Evolutionary conservation across 768 basidiomycete genomes (phyloP).

Genomic region (Coprinopsis cinerea): DNA sequence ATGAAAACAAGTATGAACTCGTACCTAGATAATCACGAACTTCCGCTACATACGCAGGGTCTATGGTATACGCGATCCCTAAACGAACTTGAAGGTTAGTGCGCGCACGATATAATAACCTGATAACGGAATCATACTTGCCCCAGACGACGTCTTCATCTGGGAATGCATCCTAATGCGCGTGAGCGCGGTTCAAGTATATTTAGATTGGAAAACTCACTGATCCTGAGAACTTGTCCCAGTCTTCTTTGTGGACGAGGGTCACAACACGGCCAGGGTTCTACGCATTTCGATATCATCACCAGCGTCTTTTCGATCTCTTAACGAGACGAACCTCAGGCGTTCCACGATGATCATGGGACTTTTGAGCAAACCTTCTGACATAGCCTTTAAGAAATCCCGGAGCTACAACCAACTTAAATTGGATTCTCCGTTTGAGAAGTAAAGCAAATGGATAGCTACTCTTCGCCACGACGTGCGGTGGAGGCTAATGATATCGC

Average conservation of each 20-base stretch:
- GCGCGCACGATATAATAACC: background rate
- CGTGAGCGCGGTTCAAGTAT: background rate
- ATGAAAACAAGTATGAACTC: background rate
- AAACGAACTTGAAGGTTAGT: background rate
- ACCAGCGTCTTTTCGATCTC: background rate
- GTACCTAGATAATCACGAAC: slow-evolving; percentile 82
- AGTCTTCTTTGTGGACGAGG: slow-evolving; percentile 81
- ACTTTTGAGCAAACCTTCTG: slow-evolving; percentile 84
- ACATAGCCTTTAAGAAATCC: slow-evolving; percentile 91
- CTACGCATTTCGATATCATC: slow-evolving; percentile 27
- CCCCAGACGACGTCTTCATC: slow-evolving; percentile 86
- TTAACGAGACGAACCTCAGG: slow-evolving; percentile 48
- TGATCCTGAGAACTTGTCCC: slow-evolving; percentile 68
- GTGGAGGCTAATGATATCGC: slow-evolving; percentile 61
- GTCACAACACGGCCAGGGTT: slow-evolving; percentile 88
- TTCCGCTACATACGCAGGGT: slow-evolving; percentile 65
- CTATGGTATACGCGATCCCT: slow-evolving; percentile 88
- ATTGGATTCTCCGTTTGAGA: background rate
- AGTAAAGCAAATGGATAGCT: background rate
- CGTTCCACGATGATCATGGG: slow-evolving; percentile 90
- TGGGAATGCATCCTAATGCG: slow-evolving; percentile 57
- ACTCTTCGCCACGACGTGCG: slow-evolving; percentile 71
- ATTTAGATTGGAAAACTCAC: slow-evolving; percentile 31
- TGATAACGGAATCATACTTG: slow-evolving; percentile 18
- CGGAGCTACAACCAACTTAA: slow-evolving; percentile 42